Evolutionary conservation across 768 basidiomycete species (phyloP).

Genomic region (Psilocybe cyanescens): DNA sequence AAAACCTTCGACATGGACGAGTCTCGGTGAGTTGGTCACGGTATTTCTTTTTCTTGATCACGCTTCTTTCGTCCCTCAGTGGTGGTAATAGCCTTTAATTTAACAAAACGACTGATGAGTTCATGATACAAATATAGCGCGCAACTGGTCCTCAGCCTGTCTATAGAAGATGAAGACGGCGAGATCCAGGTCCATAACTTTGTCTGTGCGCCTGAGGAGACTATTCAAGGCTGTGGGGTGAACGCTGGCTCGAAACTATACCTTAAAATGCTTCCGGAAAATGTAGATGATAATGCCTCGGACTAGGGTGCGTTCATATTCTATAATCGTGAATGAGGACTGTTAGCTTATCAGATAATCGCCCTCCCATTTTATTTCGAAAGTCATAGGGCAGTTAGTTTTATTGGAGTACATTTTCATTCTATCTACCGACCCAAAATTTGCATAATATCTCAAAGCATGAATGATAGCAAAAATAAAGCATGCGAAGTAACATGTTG

Average conservation of each 20-base stretch:
- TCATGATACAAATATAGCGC: conserved; percentile 15
- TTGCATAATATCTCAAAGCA: too few relatives aligned
- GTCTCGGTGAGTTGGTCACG: conserved; percentile 25
- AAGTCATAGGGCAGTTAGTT: too few relatives aligned
- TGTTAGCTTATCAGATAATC: too few relatives aligned
- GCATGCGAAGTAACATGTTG: too few relatives aligned
- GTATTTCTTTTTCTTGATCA: neutral
- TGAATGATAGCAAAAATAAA: too few relatives aligned
- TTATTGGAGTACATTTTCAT: too few relatives aligned
- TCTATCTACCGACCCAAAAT: too few relatives aligned
- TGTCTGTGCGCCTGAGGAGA: conserved; percentile 25
- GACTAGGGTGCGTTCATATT: too few relatives aligned
- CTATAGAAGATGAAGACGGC: conserved; percentile 15
- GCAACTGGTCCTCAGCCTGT: conserved; percentile 16
- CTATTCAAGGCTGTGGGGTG: conserved; percentile 26
- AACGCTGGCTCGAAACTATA: conserved; percentile 17
- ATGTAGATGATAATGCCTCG: conserved; percentile 1
- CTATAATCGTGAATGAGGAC: too few relatives aligned
- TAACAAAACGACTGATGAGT: neutral
- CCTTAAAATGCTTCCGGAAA: conserved; percentile 10
- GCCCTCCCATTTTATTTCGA: too few relatives aligned
- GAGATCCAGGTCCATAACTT: conserved; percentile 13
- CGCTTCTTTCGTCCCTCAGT: neutral
- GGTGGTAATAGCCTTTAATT: too few relatives aligned
- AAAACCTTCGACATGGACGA: conserved; percentile 40